Evolutionary conservation across 1,284 basidiomycete genomes (phyloP), one percentile per base, ranked within the genome.

Genomic region (Vanrija sp.): DNA sequence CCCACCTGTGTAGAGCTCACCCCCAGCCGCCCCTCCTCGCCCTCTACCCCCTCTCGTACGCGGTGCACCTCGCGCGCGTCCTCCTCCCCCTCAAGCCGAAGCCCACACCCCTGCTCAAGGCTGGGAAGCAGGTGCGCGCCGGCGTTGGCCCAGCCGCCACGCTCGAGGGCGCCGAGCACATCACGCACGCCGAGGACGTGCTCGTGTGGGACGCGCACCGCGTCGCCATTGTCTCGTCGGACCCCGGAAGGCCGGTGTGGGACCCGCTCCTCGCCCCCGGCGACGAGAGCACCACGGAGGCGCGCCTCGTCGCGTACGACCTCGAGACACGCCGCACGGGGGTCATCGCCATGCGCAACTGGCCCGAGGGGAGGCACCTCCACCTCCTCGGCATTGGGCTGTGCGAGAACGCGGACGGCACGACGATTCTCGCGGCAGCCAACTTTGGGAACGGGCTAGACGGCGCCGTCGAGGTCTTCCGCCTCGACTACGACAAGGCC

Each of bases 1-100:
- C n/a, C n/a, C n/a, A n/a, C 9, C 31, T 3, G 31, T 1, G 10
- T 2, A 1, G 15, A 4, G 9, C 7, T 31, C 31, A 27, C 3
- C 31, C 31, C 31, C 31, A 56, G 54, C 50, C 54, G 6, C 54
- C 50, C 10, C 50, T 56, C 12, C 50, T 56, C 2, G 35, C 42
- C 6, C 54, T 56, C 27, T 56, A 56, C 43, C 54, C 54, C 5
- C 6, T 48, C 5, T 45, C 46, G 16, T 49, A 49, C 43, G 41
- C n/a, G 16, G 3, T 43, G 3, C 36, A 14, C 10, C 27, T 49
- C 7, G 6, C 36, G 1, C 48, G 48, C 41, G 37, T 41, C 6
- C 3, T 49, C 5, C 6, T 43, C 9, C 19, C 41, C 6, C 41
- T 41, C 15, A 27, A 22, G 3, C 8, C 36, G 31, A 9, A 31